Conservation (phyloP, 2,329 filamentous ascomycete species). For the Ilyonectria robusta region DNA sequence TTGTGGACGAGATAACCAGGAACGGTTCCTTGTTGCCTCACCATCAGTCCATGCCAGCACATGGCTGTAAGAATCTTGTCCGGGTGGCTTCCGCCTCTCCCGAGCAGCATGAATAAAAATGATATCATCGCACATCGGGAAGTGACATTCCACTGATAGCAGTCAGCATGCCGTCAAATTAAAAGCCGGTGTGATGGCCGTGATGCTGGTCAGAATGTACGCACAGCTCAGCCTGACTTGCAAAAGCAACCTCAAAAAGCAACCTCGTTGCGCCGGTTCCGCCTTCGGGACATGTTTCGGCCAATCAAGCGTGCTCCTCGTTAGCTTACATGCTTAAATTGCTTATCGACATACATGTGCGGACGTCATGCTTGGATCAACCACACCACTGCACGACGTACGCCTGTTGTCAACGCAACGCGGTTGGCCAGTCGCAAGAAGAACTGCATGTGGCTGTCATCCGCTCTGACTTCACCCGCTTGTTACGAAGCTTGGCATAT, state of each 20-base stretch:
- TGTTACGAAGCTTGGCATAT: slow-evolving; percentile 26
- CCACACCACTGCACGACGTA: not conserved
- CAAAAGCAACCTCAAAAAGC: not conserved
- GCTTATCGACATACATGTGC: slow-evolving; percentile 13
- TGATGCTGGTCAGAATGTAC: not conserved
- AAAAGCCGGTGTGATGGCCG: not conserved
- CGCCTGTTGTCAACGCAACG: not conserved
- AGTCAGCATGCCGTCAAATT: slow-evolving; percentile 3
- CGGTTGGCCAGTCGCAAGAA: slow-evolving; percentile 7
- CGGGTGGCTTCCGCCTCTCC: not conserved
- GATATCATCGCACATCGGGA: slow-evolving; percentile 15
- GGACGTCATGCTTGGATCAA: slow-evolving; percentile 13
- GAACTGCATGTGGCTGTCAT: slow-evolving; percentile 16
- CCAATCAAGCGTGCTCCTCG: slow-evolving; percentile 1
- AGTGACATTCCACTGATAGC: not conserved
- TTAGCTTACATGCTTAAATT: slow-evolving; percentile 3
- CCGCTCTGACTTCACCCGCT: slow-evolving; percentile 6
- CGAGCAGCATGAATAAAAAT: slow-evolving; percentile 8
- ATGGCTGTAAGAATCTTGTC: not conserved
- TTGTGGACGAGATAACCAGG: not conserved
- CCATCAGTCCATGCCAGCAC: not conserved
- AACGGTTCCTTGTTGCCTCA: not conserved
- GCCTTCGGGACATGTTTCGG: not conserved
- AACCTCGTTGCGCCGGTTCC: not conserved
- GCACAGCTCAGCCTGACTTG: slow-evolving; percentile 7